phyloP scores from a whole-genome alignment of 352 stramenopile genomes.

The Pythium monospermum region DNA sequence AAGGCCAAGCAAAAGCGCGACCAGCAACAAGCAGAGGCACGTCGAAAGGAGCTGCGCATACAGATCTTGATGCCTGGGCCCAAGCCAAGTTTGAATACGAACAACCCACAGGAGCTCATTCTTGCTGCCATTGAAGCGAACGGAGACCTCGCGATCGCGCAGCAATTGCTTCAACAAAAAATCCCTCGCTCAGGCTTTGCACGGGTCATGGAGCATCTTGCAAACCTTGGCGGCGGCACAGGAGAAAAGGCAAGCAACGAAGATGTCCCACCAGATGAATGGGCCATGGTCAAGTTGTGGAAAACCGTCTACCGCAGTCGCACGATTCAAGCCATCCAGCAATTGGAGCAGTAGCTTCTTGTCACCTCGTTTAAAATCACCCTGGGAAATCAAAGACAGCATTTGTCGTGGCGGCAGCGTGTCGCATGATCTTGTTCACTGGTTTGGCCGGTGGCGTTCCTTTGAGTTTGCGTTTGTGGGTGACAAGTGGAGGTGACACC shows the following conservation, averaged over 20 bases:
- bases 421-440: background rate
- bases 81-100: background rate
- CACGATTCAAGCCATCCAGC: slow-evolving; percentile 32
- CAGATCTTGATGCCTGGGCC: slow-evolving; percentile 36
- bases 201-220: slow-evolving; percentile 41
- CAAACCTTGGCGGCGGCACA: slow-evolving; percentile 9
- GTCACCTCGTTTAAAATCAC: slow-evolving; percentile 45
- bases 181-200: slow-evolving; percentile 18
- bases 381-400: slow-evolving; percentile 47
- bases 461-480: slow-evolving; percentile 19
- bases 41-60: slow-evolving; percentile 32
- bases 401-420: slow-evolving; percentile 4
- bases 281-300: slow-evolving; percentile 55
- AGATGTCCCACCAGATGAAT: slow-evolving; percentile 19
- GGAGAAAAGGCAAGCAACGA: background rate
- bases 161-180: slow-evolving; percentile 28
- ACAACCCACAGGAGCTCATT: slow-evolving; percentile 28
- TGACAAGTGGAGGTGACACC: slow-evolving; percentile 1
- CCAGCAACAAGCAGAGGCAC: slow-evolving; percentile 26
- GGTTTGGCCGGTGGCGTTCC: slow-evolving; percentile 1
- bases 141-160: slow-evolving; percentile 35
- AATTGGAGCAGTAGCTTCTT: slow-evolving; percentile 30
- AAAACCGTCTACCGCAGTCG: slow-evolving; percentile 46
- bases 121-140: slow-evolving; percentile 51
- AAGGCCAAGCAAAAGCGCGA: slow-evolving; percentile 27